These are phyloP conservation scores for Candolleomyces eurysporus DNA, from an alignment of 768 basidiomycete species.

Conservation along the genomic window DNA sequence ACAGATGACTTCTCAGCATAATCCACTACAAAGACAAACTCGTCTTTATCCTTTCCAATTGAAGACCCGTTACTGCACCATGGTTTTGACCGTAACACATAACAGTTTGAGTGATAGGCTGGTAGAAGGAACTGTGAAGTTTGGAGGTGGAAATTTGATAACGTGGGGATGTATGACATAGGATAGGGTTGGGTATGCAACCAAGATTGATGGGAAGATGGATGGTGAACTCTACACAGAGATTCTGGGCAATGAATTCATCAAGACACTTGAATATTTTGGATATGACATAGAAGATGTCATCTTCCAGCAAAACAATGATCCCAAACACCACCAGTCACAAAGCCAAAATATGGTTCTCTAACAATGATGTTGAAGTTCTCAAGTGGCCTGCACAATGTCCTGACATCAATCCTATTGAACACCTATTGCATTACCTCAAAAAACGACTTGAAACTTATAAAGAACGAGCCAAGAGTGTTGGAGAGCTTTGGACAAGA, in stretches of 20 bases:
- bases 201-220: slow-evolving; percentile 23
- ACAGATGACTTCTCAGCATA: too few relatives aligned
- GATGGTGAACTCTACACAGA: slow-evolving; percentile 16
- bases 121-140: slow-evolving; percentile 17
- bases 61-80: too few relatives aligned
- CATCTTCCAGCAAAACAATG: slow-evolving; percentile 26
- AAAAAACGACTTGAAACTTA: background rate
- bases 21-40: too few relatives aligned
- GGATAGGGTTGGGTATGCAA: slow-evolving; percentile 18
- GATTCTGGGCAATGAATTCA: slow-evolving; percentile 21
- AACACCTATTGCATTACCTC: slow-evolving; percentile 1
- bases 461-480: background rate
- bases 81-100: too few relatives aligned
- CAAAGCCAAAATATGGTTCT: background rate
- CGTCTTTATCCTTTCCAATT: too few relatives aligned
- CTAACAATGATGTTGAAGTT: background rate
- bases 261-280: slow-evolving; percentile 7
- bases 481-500: slow-evolving; percentile 20
- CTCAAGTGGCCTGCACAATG: background rate
- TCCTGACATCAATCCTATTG: slow-evolving; percentile 3
- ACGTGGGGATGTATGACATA: slow-evolving; percentile 25
- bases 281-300: slow-evolving; percentile 1
- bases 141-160: slow-evolving; percentile 24
- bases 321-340: slow-evolving; percentile 10
- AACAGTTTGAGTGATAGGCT: slow-evolving; percentile 11